Evolutionary conservation across 169 alveolate genomes (phyloP).

Genomic region (Cryptosporidium canis): DNA sequence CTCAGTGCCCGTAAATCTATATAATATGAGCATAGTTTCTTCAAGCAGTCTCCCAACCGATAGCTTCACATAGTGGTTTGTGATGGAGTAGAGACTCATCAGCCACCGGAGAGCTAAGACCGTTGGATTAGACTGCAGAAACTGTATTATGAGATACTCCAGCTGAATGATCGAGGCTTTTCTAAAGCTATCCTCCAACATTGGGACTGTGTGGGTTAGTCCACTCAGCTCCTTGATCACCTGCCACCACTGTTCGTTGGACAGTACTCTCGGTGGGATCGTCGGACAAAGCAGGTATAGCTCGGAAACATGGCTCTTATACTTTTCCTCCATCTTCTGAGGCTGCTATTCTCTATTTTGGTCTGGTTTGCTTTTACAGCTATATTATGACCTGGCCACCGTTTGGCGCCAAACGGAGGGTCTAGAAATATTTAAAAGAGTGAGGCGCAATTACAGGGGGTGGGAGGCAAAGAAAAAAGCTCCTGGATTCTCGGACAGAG

Average conservation of each 20-base stretch:
- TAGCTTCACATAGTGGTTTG: slow-evolving; percentile 12
- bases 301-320: slow-evolving; percentile 45
- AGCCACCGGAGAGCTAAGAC: slow-evolving; percentile 51
- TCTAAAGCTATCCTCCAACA: background rate
- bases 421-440: background rate
- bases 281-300: slow-evolving; percentile 64
- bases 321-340: slow-evolving; percentile 43
- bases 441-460: too few relatives aligned
- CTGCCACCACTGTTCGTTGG: slow-evolving; percentile 69
- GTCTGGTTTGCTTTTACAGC: background rate
- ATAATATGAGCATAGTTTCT: slow-evolving; percentile 18
- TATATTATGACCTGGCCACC: background rate
- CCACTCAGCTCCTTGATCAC: slow-evolving; percentile 41
- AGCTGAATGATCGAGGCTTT: slow-evolving; percentile 35
- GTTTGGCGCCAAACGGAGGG: background rate
- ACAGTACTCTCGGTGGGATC: slow-evolving; percentile 45
- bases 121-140: slow-evolving; percentile 56
- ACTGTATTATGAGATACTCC: slow-evolving; percentile 37
- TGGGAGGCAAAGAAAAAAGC: too few relatives aligned
- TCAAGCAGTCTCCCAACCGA: slow-evolving; percentile 27
- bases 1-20: slow-evolving; percentile 39
- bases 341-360: background rate
- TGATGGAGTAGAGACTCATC: slow-evolving; percentile 44
- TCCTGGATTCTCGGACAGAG: too few relatives aligned
- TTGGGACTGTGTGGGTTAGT: slow-evolving; percentile 54